These are phyloP conservation scores for Vaccinium corymbosum DNA, from an alignment of 148 eudicot species.

Conservation along the genomic window DNA sequence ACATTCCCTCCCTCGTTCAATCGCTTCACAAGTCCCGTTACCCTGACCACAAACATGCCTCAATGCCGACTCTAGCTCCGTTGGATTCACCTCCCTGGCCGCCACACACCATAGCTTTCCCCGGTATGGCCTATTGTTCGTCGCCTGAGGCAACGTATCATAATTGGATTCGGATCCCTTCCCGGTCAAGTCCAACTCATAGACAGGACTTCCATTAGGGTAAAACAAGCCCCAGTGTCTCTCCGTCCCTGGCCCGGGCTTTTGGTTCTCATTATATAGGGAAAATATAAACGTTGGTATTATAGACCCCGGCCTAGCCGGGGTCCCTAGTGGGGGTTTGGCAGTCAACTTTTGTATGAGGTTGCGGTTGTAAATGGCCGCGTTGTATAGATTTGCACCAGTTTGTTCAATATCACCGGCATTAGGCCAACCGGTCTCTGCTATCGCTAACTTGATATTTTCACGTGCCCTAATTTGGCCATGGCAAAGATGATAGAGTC, in stretches of 20 bases:
- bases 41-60: constrained; percentile 31
- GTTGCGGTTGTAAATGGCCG: constrained; percentile 80
- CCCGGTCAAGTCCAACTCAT: constrained; percentile 50
- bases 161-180: constrained; percentile 5
- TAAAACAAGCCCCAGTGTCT: constrained; percentile 69
- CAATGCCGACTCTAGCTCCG: constrained; percentile 35
- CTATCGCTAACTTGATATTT: constrained; percentile 40
- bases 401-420: constrained; percentile 60
- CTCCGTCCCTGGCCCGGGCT: constrained; percentile 67
- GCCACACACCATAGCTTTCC: constrained; percentile 76
- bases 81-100: constrained; percentile 21
- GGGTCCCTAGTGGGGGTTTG: constrained; percentile 63
- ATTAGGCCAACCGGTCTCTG: constrained; percentile 92
- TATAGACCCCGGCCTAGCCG: constrained; percentile 56
- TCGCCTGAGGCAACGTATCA: constrained; percentile 27
- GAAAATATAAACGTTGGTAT: constrained; percentile 74
- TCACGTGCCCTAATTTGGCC: constrained; percentile 56
- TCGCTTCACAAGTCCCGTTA: constrained; percentile 51
- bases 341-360: constrained; percentile 40
- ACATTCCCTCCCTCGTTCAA: constrained; percentile 54
- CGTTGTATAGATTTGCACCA: constrained; percentile 65
- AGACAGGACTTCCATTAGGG: constrained; percentile 41
- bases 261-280: constrained; percentile 64
- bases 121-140: constrained; percentile 34
- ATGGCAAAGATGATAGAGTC: constrained; percentile 68